Percentiles rank a stretch among this genome's conserved stretches.
Conservation (phyloP, 1,284 basidiomycete genomes). For the Heterobasidion parviporum region DNA sequence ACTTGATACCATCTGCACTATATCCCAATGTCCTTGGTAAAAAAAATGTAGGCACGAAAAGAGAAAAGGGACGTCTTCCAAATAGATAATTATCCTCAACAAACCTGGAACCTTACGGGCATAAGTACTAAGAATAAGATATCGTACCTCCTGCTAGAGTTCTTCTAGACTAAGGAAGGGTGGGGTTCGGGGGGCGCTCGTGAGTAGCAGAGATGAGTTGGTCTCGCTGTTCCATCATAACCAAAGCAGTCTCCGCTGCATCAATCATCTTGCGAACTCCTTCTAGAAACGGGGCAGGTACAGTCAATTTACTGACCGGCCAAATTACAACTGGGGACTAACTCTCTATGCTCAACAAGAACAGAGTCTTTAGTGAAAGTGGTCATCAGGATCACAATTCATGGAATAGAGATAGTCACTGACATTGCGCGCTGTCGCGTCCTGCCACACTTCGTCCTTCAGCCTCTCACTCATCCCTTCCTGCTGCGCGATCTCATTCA, state of each 20-base stretch:
- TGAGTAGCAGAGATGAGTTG: constrained; percentile 5
- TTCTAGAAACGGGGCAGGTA: constrained; percentile 18
- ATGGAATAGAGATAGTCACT: constrained; percentile 9
- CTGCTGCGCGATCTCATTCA: constrained; percentile 37
- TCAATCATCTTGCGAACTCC: constrained; percentile 32
- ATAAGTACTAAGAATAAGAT: too few species aligned
- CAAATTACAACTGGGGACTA: constrained; percentile 12
- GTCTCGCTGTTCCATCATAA: constrained; percentile 30
- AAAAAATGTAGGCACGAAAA: too few species aligned
- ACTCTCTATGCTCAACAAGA: constrained; percentile 49
- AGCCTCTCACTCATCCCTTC: constrained; percentile 28
- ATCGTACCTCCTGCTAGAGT: too few species aligned
- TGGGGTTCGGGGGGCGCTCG: too few species aligned
- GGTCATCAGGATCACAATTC: neutral
- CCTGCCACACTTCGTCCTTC: constrained; percentile 41
- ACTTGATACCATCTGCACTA: too few species aligned
- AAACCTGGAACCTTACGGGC: too few species aligned
- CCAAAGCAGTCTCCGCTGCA: constrained; percentile 32
- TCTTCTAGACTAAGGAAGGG: too few species aligned
- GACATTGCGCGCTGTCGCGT: constrained; percentile 42
- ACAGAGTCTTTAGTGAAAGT: constrained; percentile 29
- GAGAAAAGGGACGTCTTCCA: too few species aligned
- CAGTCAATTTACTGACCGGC: neutral
- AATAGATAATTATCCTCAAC: too few species aligned
- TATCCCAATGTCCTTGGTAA: too few species aligned